A percentile compares a stretch with the other conserved stretches of the same genome.
Conservation (phyloP, 306 rosid species). For the Delonix regia region DNA sequence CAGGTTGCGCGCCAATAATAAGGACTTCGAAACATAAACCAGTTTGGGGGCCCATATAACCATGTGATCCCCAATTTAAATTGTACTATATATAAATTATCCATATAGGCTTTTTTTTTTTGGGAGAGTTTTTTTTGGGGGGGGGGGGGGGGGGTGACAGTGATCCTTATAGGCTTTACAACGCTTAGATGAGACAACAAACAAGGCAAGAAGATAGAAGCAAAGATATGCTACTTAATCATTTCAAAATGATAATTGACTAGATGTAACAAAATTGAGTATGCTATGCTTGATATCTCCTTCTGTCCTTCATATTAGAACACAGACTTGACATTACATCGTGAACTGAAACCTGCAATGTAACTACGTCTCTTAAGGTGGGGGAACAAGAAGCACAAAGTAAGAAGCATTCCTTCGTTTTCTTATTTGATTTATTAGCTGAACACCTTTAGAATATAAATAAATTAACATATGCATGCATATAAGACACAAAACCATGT, state of each 20-base stretch:
- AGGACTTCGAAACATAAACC: constrained; percentile 1
- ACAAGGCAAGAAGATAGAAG: constrained; percentile 17
- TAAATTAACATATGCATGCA: neutral
- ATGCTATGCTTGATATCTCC: constrained; percentile 20
- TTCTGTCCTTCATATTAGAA: constrained; percentile 34
- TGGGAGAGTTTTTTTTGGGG: too few species aligned
- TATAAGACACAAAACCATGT: neutral
- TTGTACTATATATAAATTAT: constrained; percentile 2
- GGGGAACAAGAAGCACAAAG: constrained; percentile 21
- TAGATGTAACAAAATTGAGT: neutral
- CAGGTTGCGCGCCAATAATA: constrained; percentile 8
- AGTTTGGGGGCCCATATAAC: constrained; percentile 19
- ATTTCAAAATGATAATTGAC: neutral
- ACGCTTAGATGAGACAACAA: constrained; percentile 7
- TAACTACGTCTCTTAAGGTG: neutral
- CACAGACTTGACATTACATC: constrained; percentile 28
- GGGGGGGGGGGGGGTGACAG: too few species aligned
- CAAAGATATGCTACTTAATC: neutral
- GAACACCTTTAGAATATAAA: neutral
- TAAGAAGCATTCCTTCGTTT: neutral
- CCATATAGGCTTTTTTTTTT: neutral
- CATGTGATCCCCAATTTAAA: neutral
- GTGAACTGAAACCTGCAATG: constrained; percentile 26
- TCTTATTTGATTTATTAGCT: neutral
- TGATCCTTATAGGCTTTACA: constrained; percentile 10